Conservation (phyloP, 2,329 filamentous ascomycete genomes). For the Pseudogymnoascus sp. region DNA sequence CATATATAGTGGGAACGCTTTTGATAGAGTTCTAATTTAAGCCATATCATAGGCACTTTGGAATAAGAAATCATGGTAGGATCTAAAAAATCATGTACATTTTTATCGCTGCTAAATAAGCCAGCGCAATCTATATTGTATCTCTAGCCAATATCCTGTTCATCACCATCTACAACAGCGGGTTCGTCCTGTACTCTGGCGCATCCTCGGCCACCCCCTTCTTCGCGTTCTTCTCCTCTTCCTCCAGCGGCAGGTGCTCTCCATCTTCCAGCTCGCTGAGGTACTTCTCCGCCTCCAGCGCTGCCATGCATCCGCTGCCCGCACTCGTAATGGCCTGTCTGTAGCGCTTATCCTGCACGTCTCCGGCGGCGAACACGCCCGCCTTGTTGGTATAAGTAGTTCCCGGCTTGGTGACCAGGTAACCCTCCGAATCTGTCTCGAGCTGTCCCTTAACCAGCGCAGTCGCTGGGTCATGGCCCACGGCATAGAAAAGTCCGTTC, state of each 20-base stretch:
- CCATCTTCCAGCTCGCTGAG: conserved; percentile 54
- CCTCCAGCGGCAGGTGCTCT: background rate
- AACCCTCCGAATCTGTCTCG: conserved; percentile 81
- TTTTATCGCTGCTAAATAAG: conserved; percentile 4
- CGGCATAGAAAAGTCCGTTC: conserved; percentile 92
- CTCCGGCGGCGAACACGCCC: conserved; percentile 92
- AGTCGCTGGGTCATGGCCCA: conserved; percentile 93
- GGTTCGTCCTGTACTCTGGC: conserved; percentile 57
- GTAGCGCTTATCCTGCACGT: conserved; percentile 98
- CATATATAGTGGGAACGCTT: background rate
- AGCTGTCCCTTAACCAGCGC: conserved; percentile 84
- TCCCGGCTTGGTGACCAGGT: conserved; percentile 82
- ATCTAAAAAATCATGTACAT: conserved; percentile 8
- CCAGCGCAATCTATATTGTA: conserved; percentile 6
- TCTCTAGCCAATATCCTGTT: conserved; percentile 2
- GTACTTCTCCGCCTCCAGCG: conserved; percentile 91
- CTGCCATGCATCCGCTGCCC: conserved; percentile 87
- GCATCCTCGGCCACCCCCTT: conserved; percentile 45
- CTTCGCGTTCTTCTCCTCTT: conserved; percentile 33
- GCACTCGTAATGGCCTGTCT: conserved; percentile 96
- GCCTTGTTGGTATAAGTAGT: conserved; percentile 80
- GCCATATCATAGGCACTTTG: background rate
- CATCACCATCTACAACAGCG: conserved; percentile 44
- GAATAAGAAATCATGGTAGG: conserved; percentile 7
- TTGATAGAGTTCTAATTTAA: conserved; percentile 6